Evolutionary conservation across 345 rosid species (phyloP).

Genomic region (Tarenaya hassleriana): DNA sequence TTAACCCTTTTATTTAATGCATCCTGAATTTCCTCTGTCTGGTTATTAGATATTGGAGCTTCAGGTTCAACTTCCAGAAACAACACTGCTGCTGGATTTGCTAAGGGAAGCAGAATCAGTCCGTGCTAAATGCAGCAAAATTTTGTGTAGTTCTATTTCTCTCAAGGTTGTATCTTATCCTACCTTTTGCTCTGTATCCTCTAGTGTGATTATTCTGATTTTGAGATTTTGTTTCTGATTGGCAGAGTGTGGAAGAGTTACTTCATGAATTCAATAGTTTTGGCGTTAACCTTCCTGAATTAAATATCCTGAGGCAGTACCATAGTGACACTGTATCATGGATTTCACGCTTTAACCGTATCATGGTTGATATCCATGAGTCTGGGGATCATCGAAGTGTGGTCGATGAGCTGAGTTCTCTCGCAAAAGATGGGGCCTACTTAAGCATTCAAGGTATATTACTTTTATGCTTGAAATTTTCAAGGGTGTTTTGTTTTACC

Average conservation of each 20-base stretch:
- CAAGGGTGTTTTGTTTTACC: neutral
- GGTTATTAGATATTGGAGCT: conserved; percentile 61
- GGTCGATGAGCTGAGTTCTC: conserved; percentile 51
- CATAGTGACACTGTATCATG: conserved; percentile 46
- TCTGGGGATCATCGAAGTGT: conserved; percentile 55
- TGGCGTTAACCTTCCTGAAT: conserved; percentile 55
- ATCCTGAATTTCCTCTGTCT: conserved; percentile 20
- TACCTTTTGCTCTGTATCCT: conserved; percentile 9
- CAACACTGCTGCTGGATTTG: conserved; percentile 44
- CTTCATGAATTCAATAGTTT: conserved; percentile 48
- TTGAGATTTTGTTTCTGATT: neutral
- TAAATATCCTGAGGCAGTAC: conserved; percentile 64
- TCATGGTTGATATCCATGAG: conserved; percentile 44
- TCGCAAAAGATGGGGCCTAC: conserved; percentile 57
- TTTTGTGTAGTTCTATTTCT: conserved; percentile 43
- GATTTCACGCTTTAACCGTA: conserved; percentile 44
- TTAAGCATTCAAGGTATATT: conserved; percentile 72
- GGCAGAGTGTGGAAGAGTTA: conserved; percentile 57
- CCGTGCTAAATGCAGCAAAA: conserved; percentile 43
- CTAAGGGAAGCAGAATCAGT: conserved; percentile 50
- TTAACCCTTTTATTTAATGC: conserved; percentile 11
- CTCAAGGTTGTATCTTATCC: conserved; percentile 50
- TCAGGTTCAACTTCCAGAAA: conserved; percentile 62
- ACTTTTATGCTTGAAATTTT: conserved; percentile 9
- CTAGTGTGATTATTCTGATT: conserved; percentile 15